Conservation (phyloP, 768 basidiomycete genomes). For the Pisolithus tinctorius region DNA sequence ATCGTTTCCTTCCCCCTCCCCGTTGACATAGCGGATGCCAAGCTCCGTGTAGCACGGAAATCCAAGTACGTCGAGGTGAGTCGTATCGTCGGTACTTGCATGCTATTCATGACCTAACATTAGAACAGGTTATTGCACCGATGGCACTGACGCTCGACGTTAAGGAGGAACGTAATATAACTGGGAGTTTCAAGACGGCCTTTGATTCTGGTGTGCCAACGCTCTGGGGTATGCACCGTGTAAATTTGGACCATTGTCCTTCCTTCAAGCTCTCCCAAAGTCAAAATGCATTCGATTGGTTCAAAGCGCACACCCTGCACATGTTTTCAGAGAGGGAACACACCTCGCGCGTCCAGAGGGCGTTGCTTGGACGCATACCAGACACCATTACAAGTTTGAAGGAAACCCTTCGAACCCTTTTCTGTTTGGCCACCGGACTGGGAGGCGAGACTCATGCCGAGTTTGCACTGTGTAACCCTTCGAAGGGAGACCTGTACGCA, state of each 20-base stretch:
- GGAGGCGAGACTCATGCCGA: slow-evolving; percentile 11
- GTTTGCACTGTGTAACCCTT: slow-evolving; percentile 13
- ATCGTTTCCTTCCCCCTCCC: slow-evolving; percentile 38
- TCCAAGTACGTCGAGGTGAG: slow-evolving; percentile 41
- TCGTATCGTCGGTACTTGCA: too few relatives aligned
- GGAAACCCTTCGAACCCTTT: slow-evolving; percentile 23
- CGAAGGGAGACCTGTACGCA: slow-evolving; percentile 22
- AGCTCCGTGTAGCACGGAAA: slow-evolving; percentile 45
- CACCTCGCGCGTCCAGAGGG: background rate
- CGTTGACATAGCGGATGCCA: slow-evolving; percentile 30
- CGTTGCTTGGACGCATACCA: background rate
- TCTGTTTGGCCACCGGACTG: slow-evolving; percentile 21
- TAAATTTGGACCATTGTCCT: slow-evolving; percentile 32
- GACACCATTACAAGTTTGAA: slow-evolving; percentile 29
- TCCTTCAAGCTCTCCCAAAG: slow-evolving; percentile 17
- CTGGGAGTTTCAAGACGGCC: slow-evolving; percentile 24
- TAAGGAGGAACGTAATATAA: slow-evolving; percentile 12
- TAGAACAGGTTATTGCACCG: slow-evolving; percentile 21
- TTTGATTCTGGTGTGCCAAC: slow-evolving; percentile 7
- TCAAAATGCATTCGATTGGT: slow-evolving; percentile 20
- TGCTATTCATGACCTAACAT: background rate
- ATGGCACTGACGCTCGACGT: slow-evolving; percentile 9
- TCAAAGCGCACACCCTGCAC: slow-evolving; percentile 23
- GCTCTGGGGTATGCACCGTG: slow-evolving; percentile 34
- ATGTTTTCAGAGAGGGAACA: slow-evolving; percentile 30